phyloP scores from a whole-genome alignment of 2,329 filamentous ascomycete species.

The Pseudogymnoascus verrucosus region DNA sequence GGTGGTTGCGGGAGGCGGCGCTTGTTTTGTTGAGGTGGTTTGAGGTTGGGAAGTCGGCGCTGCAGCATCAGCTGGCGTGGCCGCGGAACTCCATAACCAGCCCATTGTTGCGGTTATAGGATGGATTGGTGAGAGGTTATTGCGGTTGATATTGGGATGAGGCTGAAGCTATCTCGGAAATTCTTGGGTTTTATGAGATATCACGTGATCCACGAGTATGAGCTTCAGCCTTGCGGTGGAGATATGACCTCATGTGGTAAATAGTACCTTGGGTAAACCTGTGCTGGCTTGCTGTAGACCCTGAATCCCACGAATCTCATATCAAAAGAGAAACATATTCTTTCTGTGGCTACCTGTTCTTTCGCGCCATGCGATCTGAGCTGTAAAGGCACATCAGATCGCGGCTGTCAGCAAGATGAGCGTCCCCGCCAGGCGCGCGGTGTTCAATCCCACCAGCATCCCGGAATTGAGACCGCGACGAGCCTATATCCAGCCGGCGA shows the following conservation, averaged over 20 bases:
- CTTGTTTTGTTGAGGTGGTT: constrained; percentile 16
- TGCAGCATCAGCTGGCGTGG: constrained; percentile 17
- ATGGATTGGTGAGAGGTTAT: background rate
- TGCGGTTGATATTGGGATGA: constrained; percentile 9
- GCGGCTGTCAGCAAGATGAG: constrained; percentile 8
- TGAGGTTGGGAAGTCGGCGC: constrained; percentile 14
- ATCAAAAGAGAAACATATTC: background rate
- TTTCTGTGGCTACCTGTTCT: background rate
- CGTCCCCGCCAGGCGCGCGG: constrained; percentile 22
- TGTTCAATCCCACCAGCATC: constrained; percentile 30
- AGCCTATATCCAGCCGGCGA: constrained; percentile 17
- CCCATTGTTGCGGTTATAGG: constrained; percentile 40
- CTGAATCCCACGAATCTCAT: background rate
- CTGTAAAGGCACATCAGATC: background rate
- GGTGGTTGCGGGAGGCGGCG: constrained; percentile 12
- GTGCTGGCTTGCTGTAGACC: background rate
- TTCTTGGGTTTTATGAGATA: background rate
- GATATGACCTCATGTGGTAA: background rate
- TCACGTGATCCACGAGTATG: background rate
- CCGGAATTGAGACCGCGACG: constrained; percentile 25
- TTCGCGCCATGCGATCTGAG: background rate
- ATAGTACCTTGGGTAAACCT: background rate
- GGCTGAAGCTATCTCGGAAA: constrained; percentile 11
- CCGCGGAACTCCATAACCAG: constrained; percentile 46
- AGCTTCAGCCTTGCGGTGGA: background rate